These are phyloP conservation scores for Trichomonas vaginalis DNA, from an alignment of 208 protist species.

Conservation along the genomic window DNA sequence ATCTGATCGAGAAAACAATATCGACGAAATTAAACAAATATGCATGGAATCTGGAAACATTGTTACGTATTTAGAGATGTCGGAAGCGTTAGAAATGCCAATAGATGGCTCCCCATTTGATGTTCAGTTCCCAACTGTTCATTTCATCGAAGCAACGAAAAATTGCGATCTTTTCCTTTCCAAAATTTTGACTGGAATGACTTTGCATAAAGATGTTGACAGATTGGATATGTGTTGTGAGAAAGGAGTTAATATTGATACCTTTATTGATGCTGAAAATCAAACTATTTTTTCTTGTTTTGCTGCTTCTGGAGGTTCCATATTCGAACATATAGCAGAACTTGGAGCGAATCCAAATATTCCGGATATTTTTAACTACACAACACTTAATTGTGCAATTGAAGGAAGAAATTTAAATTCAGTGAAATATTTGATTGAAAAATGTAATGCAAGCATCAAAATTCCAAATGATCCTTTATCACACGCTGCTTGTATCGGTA, in stretches of 20 bases:
- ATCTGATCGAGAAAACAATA: not conserved
- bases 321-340: not conserved
- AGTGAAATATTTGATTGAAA: not conserved
- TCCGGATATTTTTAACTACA: not conserved
- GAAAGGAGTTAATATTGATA: not conserved
- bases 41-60: not conserved
- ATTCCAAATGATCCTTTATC: not conserved
- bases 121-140: not conserved
- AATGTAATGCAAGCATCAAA: not conserved
- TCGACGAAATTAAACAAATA: not conserved
- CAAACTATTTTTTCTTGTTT: not conserved
- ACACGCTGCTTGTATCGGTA: not conserved
- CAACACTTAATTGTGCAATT: not conserved
- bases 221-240: not conserved
- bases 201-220: not conserved
- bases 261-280: not conserved
- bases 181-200: not conserved
- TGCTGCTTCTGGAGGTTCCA: no score
- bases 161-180: not conserved
- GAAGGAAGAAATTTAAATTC: not conserved
- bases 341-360: not conserved
- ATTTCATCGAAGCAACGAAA: not conserved
- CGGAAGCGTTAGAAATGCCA: not conserved
- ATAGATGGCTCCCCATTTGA: not conserved
- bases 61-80: not conserved